Evolutionary conservation across 768 basidiomycete species (phyloP).

Genomic region (Mycena indigotica): DNA sequence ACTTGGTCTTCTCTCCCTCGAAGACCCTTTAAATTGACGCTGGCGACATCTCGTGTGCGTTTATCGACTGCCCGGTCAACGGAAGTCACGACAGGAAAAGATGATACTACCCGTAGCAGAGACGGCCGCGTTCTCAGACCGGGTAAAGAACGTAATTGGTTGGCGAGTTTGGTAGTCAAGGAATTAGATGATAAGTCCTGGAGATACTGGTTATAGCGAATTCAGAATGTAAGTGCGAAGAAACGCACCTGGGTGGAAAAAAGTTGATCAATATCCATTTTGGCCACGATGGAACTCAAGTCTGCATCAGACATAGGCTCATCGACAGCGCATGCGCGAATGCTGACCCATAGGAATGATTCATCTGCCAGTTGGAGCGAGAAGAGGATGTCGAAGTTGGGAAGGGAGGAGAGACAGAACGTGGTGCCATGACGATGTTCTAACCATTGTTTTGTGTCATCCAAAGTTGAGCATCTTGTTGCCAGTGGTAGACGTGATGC

Average conservation of each 20-base stretch:
- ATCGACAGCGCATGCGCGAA: background rate
- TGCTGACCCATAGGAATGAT: slow-evolving; percentile 5
- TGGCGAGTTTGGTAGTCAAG: too few species aligned
- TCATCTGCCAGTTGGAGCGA: slow-evolving; percentile 3
- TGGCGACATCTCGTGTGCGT: background rate
- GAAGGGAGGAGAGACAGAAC: slow-evolving; percentile 3
- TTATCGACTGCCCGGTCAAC: background rate
- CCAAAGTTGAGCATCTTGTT: background rate
- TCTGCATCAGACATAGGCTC: background rate
- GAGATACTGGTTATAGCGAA: background rate
- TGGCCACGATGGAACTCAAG: background rate
- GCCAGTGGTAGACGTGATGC: background rate
- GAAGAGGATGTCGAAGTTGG: slow-evolving; percentile 3
- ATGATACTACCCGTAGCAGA: too few species aligned
- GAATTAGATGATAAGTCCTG: background rate
- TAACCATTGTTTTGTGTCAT: slow-evolving; percentile 7
- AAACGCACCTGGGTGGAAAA: background rate
- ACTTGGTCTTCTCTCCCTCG: background rate
- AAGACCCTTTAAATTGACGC: background rate
- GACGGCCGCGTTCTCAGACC: too few species aligned
- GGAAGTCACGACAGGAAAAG: too few species aligned
- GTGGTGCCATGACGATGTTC: slow-evolving; percentile 1
- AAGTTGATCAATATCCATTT: background rate
- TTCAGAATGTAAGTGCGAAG: background rate
- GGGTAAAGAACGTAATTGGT: too few species aligned